Evolutionary conservation across 768 basidiomycete genomes (phyloP), one percentile per base, ranked within the genome.

Genomic region (Scleroderma bovista): DNA sequence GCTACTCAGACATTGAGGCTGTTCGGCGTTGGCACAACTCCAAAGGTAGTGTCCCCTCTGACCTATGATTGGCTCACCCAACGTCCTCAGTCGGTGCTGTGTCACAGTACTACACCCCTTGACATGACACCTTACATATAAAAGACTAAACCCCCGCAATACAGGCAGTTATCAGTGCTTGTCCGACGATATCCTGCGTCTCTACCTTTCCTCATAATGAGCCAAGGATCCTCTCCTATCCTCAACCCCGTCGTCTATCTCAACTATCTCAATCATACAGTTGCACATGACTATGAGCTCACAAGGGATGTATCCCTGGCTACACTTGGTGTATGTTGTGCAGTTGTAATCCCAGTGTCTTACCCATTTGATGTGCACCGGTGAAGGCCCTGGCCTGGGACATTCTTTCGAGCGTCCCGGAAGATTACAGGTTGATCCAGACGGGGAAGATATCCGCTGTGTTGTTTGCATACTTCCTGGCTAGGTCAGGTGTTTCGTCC

Each of bases 221-320:
- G 69, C 32, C 54, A 47, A 5, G 73, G 71, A 38, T 42, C 56
- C 19, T 39, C 31, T 19, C 47, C 52, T 1, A 50, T 58, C 46
- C 50, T 60, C 42, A 65, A 60, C 12, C 60, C 63, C 13, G 24
- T 22, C 2, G 38, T 59, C 32, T 64, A 62, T 47, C 60, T 63
- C 43, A 65, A 56, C 39, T 65, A 65, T 47, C 60, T 64, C 38
- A 23, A 45, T 17, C 63, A 63, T 8, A 11, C 29, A 6, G 24
- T 39, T 34, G 61, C 63, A 26, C 44, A n/a, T 29, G 42, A 60
- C 22, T 63, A 60, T 33, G 59, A 60, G 24, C 6, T 16, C 44
- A 29, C 47, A 38, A 62, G 56, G 46, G 19, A 65, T 45, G 9
- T 60, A 17, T 51, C 31, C 41, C 34, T 62, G 33, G 58, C 48